Evolutionary conservation across 108 stramenopile species (phyloP), one percentile per base, ranked within the genome.

Genomic region (Cyclotella cryptica): DNA sequence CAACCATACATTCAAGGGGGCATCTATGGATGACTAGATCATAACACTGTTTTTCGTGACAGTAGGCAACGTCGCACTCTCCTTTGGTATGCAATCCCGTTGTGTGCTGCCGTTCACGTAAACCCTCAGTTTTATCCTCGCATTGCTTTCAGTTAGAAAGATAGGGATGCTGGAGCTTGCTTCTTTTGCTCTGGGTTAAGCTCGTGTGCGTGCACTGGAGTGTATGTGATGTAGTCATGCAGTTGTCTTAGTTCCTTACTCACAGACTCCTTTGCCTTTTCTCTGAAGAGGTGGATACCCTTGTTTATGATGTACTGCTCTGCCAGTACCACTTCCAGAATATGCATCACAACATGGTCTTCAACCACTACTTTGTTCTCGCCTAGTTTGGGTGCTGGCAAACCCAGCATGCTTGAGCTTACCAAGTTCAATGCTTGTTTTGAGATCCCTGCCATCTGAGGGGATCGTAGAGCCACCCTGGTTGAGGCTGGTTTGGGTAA

Each of bases 41-140:
- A 57, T 39, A 1, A 59, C 26, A 4, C 26, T 27, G 5, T 71
- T 57, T 6, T n/a, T 42, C 11, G 55, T 19, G 7, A 71, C 71
- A 11, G 71, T 71, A 1, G 71, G 71, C 17, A 55, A 57, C 0
- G 55, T 26, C 0, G 71, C 58, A 28, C 59, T 39, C 1, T 58
- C 58, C 30, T 59, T 58, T 15, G 40, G 18, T 18, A 71, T 59
- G 21, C 42, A 43, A 10, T 58, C 55, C 10, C 55, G 35, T 22
- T 71, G 71, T 12, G n/a, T 58, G 7, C 21, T 13, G n/a, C 71
- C 71, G 2, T 71, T 22, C 18, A 57, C 71, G 29, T 55, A 71
- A 1, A 10, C 55, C 4, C 41, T 28, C 12, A 9, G 24, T 29
- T 72, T 72, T 0, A 61, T 6, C 61, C 27, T 29, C 61, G 9